Percentiles rank a stretch among this genome's conserved stretches.
These are phyloP conservation scores for Trichoderma asperellum DNA, from an alignment of 2,329 filamentous ascomycete genomes.

Conservation along the genomic window DNA sequence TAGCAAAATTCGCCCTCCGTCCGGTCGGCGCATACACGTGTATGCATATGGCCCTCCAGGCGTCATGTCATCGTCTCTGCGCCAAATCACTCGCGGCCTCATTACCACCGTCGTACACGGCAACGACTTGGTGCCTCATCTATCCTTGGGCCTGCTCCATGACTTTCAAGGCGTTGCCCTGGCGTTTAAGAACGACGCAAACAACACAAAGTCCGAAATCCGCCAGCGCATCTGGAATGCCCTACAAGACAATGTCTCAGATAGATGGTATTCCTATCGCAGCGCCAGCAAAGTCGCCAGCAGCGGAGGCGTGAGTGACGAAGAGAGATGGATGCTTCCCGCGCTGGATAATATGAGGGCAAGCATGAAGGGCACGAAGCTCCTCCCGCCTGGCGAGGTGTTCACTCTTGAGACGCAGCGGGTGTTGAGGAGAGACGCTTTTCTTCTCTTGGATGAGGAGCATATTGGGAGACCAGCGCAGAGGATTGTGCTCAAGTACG, in stretches of 20 bases:
- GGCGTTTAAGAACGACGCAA: constrained; percentile 73
- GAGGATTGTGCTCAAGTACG: constrained; percentile 70
- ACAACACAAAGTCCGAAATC: constrained; percentile 68
- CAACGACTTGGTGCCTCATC: constrained; percentile 72
- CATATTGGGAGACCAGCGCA: constrained; percentile 68
- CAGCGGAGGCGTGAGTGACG: constrained; percentile 53
- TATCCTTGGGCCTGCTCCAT: constrained; percentile 74
- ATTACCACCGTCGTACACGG: constrained; percentile 77
- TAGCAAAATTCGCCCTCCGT: constrained; percentile 58
- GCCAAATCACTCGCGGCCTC: constrained; percentile 70
- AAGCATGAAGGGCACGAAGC: constrained; percentile 69
- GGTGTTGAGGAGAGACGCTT: constrained; percentile 69
- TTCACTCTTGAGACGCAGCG: constrained; percentile 71
- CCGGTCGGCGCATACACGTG: constrained; percentile 73
- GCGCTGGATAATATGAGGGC: constrained; percentile 68
- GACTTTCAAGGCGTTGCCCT: constrained; percentile 74
- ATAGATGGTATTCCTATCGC: constrained; percentile 57
- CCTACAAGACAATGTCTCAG: constrained; percentile 63
- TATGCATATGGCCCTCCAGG: constrained; percentile 78
- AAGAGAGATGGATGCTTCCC: constrained; percentile 67
- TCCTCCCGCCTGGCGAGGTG: constrained; percentile 76
- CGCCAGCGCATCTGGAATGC: constrained; percentile 68
- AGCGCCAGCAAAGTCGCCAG: constrained; percentile 41
- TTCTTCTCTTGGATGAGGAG: constrained; percentile 50
- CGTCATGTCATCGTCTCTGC: constrained; percentile 70